Evolutionary conservation across 208 protist species (phyloP), one percentile per base, ranked within the genome.

Genomic region (Trypanosoma congolense): DNA sequence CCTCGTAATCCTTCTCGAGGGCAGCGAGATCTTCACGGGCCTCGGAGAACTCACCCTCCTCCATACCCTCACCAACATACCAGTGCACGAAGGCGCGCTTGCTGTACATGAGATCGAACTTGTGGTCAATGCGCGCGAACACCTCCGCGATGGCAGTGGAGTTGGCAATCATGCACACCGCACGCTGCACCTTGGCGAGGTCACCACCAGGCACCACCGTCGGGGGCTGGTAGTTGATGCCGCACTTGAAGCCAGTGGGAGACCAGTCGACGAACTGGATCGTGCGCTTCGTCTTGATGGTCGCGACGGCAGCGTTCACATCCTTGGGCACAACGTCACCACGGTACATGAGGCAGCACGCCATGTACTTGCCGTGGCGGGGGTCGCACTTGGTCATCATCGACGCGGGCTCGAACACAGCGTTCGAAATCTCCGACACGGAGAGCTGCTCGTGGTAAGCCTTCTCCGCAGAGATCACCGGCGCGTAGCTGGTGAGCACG

Each of bases 161-260:
- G 81, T 97, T 97, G 46, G 83, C 75, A 24, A 98, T 73, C 94
- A 98, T 98, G 78, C 90, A 98, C 59, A 98, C 88, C 30, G 96
- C 87, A 44, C 95, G 73, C 67, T 97, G 75, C 45, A 98, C 90
- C 28, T 98, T 75, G 61, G 92, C 91, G 44, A 98, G 74, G 71
- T 98, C 96, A 49, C 92, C 93, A 53, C 95, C 96, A 31, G 95
- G 93, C 14, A 98, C 85, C 25, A 93, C 87, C 24, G 92, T 97
- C 33, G 97, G 96, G 88, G 58, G 98, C 97, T 98, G 86, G 75
- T 97, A 96, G 92, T 99, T 99, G 83, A 99, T 98, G 72, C 97
- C 97, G 75, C 95, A 96, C 87, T 98, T 99, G 94, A 99, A 98
- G 57, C 96, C 96, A 55, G 92, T 97, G 50, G 96, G 96, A 51